Conservation (phyloP, 345 rosid genomes). For the Erysimum cheiranthoides region DNA sequence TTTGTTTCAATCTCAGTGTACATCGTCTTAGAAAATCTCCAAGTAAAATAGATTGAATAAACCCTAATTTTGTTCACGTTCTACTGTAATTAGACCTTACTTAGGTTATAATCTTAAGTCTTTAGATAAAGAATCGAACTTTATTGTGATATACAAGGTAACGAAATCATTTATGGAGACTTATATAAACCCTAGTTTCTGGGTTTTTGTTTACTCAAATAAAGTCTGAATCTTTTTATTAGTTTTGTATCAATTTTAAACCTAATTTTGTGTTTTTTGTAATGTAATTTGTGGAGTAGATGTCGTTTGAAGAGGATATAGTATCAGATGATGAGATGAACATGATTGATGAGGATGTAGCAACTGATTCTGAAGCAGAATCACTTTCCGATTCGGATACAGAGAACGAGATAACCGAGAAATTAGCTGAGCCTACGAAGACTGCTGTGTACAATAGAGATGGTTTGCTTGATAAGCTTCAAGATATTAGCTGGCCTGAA, state of each 20-base stretch:
- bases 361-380: conserved; percentile 53
- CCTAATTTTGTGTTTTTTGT: conserved; percentile 1
- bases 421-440: conserved; percentile 62
- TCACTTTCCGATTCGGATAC: conserved; percentile 66
- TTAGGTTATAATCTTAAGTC: conserved; percentile 3
- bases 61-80: conserved; percentile 28
- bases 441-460: conserved; percentile 66
- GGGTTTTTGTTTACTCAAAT: not conserved
- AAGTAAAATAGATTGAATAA: not conserved
- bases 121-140: conserved; percentile 11
- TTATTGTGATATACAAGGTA: not conserved
- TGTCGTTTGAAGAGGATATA: conserved; percentile 49
- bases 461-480: conserved; percentile 73
- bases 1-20: not conserved
- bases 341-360: conserved; percentile 47
- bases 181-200: conserved; percentile 16
- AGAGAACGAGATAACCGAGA: conserved; percentile 65
- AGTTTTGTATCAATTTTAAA: not conserved
- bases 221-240: not conserved
- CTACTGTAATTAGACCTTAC: conserved; percentile 6
- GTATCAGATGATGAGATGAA: conserved; percentile 52
- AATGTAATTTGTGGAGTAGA: too few species aligned
- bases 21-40: not conserved
- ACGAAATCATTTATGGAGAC: not conserved
- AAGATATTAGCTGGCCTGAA: conserved; percentile 85